Evolutionary conservation across 2,329 filamentous ascomycete genomes (phyloP).

Genomic region (Akanthomyces lecanii): DNA sequence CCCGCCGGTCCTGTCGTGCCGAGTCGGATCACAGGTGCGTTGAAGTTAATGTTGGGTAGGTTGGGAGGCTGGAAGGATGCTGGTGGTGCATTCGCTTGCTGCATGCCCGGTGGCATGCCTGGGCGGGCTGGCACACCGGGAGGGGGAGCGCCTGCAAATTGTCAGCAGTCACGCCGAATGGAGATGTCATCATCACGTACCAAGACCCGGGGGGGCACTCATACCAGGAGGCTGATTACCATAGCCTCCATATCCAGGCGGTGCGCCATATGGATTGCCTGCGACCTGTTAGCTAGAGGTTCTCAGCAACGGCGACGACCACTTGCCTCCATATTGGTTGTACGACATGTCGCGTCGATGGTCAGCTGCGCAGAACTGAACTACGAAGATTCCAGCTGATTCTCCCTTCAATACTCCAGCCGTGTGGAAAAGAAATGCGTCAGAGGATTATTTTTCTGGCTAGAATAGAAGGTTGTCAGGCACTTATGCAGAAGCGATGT

Average conservation of each 20-base stretch:
- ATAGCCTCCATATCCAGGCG: conserved; percentile 69
- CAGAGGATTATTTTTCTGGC: background rate
- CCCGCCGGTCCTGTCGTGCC: conserved; percentile 63
- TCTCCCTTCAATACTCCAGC: background rate
- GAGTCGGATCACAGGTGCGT: conserved; percentile 89
- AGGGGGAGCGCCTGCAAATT: conserved; percentile 55
- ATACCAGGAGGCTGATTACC: conserved; percentile 46
- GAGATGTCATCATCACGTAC: conserved; percentile 45
- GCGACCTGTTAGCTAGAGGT: background rate
- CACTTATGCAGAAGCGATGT: background rate
- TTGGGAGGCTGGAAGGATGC: conserved; percentile 85
- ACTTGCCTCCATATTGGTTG: conserved; percentile 56
- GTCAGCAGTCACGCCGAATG: conserved; percentile 14
- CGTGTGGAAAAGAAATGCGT: no score
- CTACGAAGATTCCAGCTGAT: background rate
- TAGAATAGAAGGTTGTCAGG: background rate
- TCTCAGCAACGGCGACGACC: background rate
- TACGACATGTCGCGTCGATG: conserved; percentile 42
- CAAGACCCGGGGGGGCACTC: conserved; percentile 76
- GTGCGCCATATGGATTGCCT: conserved; percentile 63
- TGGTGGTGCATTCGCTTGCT: conserved; percentile 68
- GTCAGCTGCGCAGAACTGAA: background rate
- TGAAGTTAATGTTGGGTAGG: conserved; percentile 98
- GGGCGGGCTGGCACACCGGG: conserved; percentile 78
- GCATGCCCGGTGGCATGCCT: conserved; percentile 75